These are phyloP conservation scores for Persicaria tinctoria DNA, from an alignment of 148 eudicot species.

Conservation along the genomic window DNA sequence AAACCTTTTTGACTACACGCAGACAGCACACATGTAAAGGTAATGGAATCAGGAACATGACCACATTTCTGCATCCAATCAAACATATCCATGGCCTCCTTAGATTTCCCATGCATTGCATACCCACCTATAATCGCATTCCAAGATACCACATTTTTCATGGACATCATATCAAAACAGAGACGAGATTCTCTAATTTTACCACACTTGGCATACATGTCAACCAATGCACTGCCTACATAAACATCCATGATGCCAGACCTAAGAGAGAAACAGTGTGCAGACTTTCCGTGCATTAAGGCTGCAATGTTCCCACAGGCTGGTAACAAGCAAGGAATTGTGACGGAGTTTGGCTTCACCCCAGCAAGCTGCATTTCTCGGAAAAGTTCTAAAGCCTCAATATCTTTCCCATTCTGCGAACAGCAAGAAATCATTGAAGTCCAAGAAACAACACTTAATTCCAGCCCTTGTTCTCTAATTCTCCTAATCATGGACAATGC, in stretches of 20 bases:
- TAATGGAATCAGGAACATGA: conserved; percentile 43
- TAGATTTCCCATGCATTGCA: conserved; percentile 61
- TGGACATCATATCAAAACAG: conserved; percentile 50
- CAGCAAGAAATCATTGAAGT: conserved; percentile 67
- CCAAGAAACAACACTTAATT: conserved; percentile 67
- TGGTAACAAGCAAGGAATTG: conserved; percentile 68
- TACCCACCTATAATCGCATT: conserved; percentile 60
- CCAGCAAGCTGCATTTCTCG: conserved; percentile 57
- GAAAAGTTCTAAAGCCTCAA: conserved; percentile 60
- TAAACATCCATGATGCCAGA: conserved; percentile 43
- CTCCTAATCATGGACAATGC: conserved; percentile 33
- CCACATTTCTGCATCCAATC: conserved; percentile 44
- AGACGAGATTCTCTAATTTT: conserved; percentile 42
- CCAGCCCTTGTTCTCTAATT: conserved; percentile 35
- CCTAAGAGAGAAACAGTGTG: conserved; percentile 53
- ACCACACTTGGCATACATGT: conserved; percentile 80
- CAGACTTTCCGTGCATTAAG: conserved; percentile 63
- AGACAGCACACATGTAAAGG: conserved; percentile 50
- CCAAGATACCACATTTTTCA: conserved; percentile 48
- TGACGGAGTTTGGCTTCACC: conserved; percentile 55
- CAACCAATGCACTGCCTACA: conserved; percentile 63
- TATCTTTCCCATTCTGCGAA: conserved; percentile 66
- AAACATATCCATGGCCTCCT: conserved; percentile 48
- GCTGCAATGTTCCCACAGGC: conserved; percentile 76
- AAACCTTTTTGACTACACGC: conserved; percentile 69